A percentile compares a stretch with the other conserved stretches of the same genome.
Evolutionary conservation across 2,329 filamentous ascomycete genomes (phyloP).

Genomic region (Teratosphaeria pseudoeucalypti): DNA sequence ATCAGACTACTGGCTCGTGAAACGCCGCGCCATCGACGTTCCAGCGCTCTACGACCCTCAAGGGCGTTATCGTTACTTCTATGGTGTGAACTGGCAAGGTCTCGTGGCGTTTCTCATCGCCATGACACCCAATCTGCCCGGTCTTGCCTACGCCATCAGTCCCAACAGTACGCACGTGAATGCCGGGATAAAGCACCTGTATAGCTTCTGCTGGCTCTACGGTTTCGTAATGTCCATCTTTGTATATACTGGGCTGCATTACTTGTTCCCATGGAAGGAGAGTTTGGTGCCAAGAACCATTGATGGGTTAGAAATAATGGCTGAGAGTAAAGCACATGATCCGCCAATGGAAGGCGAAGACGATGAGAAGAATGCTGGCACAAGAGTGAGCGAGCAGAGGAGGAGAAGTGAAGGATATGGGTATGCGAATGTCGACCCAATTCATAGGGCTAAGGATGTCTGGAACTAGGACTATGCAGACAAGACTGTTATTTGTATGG

Average conservation of each 20-base stretch:
- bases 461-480: not conserved
- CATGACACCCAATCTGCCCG: slow-evolving; percentile 1
- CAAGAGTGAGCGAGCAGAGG: not conserved
- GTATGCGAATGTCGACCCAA: slow-evolving; percentile 3
- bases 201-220: slow-evolving; percentile 53
- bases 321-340: not conserved
- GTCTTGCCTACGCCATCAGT: slow-evolving; percentile 1
- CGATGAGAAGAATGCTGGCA: slow-evolving; percentile 3
- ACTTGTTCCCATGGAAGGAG: slow-evolving; percentile 36
- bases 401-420: slow-evolving; percentile 1
- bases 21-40: slow-evolving; percentile 27
- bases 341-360: not conserved
- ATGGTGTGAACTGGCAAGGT: slow-evolving; percentile 33
- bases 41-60: slow-evolving; percentile 41
- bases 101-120: slow-evolving; percentile 1
- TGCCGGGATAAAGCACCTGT: slow-evolving; percentile 8
- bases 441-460: slow-evolving; percentile 2
- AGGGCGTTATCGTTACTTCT: slow-evolving; percentile 1
- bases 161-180: not conserved
- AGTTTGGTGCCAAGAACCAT: slow-evolving; percentile 35
- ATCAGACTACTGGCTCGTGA: slow-evolving; percentile 49
- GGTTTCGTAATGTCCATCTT: slow-evolving; percentile 49
- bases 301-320: slow-evolving; percentile 1
- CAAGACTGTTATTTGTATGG: not conserved
- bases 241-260: slow-evolving; percentile 44